Conservation (phyloP, 169 alveolate species). For the Fabrea salina region DNA sequence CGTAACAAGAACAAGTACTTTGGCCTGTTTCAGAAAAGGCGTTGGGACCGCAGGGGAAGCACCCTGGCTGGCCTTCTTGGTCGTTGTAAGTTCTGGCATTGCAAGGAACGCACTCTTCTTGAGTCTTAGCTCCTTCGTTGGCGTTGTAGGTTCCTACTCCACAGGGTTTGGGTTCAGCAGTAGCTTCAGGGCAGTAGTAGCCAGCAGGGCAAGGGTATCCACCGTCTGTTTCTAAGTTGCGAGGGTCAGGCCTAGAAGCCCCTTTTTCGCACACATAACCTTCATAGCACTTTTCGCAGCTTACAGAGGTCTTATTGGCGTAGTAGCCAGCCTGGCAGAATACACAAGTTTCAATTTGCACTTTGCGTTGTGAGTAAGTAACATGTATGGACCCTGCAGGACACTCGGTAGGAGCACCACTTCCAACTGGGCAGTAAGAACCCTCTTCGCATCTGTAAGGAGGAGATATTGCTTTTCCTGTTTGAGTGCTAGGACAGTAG, state of each 20-base stretch:
- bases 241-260: conserved; percentile 28
- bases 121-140: conserved; percentile 29
- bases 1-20: conserved; percentile 63
- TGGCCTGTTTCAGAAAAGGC: conserved; percentile 58
- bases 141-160: conserved; percentile 59
- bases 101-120: conserved; percentile 53
- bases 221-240: not conserved
- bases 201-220: conserved; percentile 56
- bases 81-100: conserved; percentile 48
- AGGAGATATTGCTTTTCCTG: conserved; percentile 26
- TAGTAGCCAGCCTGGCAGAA: conserved; percentile 40
- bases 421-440: conserved; percentile 15
- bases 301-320: not conserved
- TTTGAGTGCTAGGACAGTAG: conserved; percentile 32
- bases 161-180: conserved; percentile 49
- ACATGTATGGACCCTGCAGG: conserved; percentile 14
- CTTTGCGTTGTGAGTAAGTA: not conserved
- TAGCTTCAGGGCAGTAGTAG: conserved; percentile 70
- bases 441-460: conserved; percentile 21
- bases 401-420: conserved; percentile 3
- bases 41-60: conserved; percentile 67
- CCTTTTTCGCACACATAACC: conserved; percentile 27
- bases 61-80: conserved; percentile 49
- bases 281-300: conserved; percentile 12
- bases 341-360: not conserved